Percentiles rank a stretch among this genome's conserved stretches.
phyloP scores from a whole-genome alignment of 2,329 filamentous ascomycete genomes.

The Pestalotiopsis sp. region DNA sequence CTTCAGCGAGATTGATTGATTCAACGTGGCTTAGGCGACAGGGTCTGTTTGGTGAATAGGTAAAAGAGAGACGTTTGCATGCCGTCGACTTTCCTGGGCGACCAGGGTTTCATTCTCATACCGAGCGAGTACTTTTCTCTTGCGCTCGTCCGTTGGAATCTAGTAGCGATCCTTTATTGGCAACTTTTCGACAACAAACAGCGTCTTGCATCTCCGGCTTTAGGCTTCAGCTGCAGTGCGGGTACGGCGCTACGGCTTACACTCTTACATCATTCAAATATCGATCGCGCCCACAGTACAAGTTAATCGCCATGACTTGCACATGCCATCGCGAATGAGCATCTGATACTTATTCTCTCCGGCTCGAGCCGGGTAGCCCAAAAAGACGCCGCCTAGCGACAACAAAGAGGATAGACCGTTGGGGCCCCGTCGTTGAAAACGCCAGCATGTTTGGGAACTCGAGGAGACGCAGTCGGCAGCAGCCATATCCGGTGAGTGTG shows the following conservation, averaged over 20 bases:
- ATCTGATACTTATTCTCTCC: neutral
- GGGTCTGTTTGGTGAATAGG: neutral
- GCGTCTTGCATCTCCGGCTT: neutral
- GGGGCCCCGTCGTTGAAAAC: neutral
- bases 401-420: neutral
- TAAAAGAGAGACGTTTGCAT: neutral
- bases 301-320: neutral
- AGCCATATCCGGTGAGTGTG: slow-evolving; percentile 31
- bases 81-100: neutral
- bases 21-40: neutral
- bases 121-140: neutral
- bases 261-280: neutral
- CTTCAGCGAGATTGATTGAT: neutral
- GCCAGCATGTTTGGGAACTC: slow-evolving; percentile 52
- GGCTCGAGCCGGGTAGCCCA: neutral
- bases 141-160: neutral
- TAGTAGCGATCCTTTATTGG: neutral
- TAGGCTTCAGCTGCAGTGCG: neutral
- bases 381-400: neutral
- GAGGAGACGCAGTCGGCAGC: slow-evolving; percentile 52
- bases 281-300: neutral
- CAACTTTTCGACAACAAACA: neutral
- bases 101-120: neutral
- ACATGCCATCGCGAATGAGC: slow-evolving; percentile 4
- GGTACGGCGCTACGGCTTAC: neutral